Evolutionary conservation across 2,329 filamentous ascomycete genomes (phyloP).

Genomic region (Fonsecaea pugnacius): DNA sequence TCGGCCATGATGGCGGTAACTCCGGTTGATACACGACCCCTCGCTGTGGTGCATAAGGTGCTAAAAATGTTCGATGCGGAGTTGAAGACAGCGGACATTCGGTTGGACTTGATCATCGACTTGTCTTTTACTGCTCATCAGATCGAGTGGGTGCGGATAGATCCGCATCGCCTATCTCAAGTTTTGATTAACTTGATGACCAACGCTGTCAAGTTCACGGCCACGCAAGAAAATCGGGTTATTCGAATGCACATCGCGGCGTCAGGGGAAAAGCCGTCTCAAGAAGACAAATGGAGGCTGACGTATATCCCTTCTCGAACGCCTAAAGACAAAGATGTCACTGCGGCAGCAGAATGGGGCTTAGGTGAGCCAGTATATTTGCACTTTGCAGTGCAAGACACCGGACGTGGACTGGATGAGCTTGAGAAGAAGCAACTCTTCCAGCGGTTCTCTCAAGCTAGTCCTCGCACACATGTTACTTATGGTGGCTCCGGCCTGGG

Average conservation of each 20-base stretch:
- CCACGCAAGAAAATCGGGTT: conserved; percentile 50
- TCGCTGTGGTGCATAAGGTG: conserved; percentile 67
- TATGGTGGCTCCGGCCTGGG: conserved; percentile 80
- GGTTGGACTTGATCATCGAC: conserved; percentile 67
- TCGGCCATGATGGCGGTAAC: conserved; percentile 74
- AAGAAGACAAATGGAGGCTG: conserved; percentile 45
- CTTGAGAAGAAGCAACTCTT: conserved; percentile 76
- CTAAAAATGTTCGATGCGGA: conserved; percentile 81
- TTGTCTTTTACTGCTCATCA: conserved; percentile 62
- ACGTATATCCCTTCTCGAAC: conserved; percentile 42
- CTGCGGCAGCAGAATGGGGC: conserved; percentile 58
- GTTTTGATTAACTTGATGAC: conserved; percentile 80
- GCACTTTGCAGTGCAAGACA: conserved; percentile 75
- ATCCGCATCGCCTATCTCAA: conserved; percentile 75
- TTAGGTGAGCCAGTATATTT: conserved; percentile 65
- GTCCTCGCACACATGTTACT: conserved; percentile 73
- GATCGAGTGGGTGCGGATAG: conserved; percentile 69
- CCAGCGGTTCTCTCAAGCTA: conserved; percentile 78
- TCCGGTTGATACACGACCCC: conserved; percentile 69
- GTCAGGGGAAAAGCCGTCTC: conserved; percentile 51
- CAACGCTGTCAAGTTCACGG: conserved; percentile 82
- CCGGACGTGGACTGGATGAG: conserved; percentile 72
- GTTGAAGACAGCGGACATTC: conserved; percentile 69
- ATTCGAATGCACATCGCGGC: conserved; percentile 62
- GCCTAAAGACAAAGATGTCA: conserved; percentile 41